Conservation (phyloP, 768 basidiomycete species). For the Floccularia luteovirens region DNA sequence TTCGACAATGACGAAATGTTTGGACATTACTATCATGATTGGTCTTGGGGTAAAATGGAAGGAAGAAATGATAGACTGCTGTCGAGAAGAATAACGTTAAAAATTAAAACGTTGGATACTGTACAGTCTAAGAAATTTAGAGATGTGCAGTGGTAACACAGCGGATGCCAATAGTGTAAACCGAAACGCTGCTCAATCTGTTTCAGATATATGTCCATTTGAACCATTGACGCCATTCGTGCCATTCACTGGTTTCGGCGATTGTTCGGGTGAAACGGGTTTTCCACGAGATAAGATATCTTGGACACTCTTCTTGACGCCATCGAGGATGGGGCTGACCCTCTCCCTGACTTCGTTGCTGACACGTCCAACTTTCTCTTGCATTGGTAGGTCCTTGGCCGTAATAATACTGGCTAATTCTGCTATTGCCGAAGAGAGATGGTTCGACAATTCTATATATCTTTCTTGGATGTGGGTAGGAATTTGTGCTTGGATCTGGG, state of each 20-base stretch:
- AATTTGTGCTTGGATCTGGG: conserved; percentile 34
- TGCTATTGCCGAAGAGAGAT: conserved; percentile 35
- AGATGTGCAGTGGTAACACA: background rate
- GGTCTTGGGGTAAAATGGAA: too few species aligned
- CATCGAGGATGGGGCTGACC: conserved; percentile 55
- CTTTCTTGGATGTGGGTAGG: conserved; percentile 54
- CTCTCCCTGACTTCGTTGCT: conserved; percentile 50
- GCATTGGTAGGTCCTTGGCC: conserved; percentile 45
- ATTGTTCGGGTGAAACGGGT: background rate
- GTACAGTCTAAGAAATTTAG: conserved; percentile 1
- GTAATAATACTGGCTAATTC: conserved; percentile 49
- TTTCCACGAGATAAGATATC: conserved; percentile 22
- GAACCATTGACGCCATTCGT: conserved; percentile 1
- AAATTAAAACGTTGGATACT: background rate
- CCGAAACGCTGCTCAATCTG: background rate
- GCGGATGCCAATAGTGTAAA: background rate
- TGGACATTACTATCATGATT: too few species aligned
- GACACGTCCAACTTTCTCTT: conserved; percentile 56
- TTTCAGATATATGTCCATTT: background rate
- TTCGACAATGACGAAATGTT: too few species aligned
- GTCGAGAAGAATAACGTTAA: too few species aligned
- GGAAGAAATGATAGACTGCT: too few species aligned
- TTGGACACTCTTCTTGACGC: conserved; percentile 31
- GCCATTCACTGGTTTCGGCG: background rate
- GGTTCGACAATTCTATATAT: conserved; percentile 41